Evolutionary conservation across 257 asterid species (phyloP), one percentile per base, ranked within the genome.

Genomic region (Cinchona pubescens): DNA sequence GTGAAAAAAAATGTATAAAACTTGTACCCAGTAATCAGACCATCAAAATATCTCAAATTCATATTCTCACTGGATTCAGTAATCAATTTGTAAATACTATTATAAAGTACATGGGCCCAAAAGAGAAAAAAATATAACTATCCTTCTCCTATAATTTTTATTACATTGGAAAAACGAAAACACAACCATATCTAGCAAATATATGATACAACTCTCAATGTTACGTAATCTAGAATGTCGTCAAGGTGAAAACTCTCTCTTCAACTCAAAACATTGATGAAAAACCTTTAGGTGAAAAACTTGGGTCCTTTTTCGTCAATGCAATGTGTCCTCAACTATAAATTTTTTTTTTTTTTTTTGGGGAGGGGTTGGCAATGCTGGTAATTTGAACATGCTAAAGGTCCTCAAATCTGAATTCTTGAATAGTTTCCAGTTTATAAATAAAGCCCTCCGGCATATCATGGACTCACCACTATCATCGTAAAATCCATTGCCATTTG

Each of bases 291-390:
- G 27, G 38, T 32, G 40, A 66, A 35, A 21, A 66, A 66, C 27
- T 67, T n/a, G 10, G 25, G 72, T 23, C 72, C 72, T 40, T 21
- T 40, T 67, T 67, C 19, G 55, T 67, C 72, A 42, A 42, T 67
- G 55, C 37, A 42, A 42, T 13, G n/a, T 19, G 72, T 67, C 56
- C 21, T 67, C 35, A 67, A n/a, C 8, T 40, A 35, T 55, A 67
- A n/a, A n/a, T n/a, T n/a, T n/a, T n/a, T n/a, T n/a, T n/a, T n/a
- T n/a, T n/a, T n/a, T n/a, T n/a, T n/a, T n/a, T n/a, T n/a, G n/a
- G n/a, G n/a, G n/a, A n/a, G n/a, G n/a, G 19, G 7, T 66, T 37
- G 71, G 32, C 71, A 37, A 19, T 12, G 7, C 27, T 38, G 9
- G 49, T 66, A 64, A 64, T 64, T 64, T 64, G 43, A 19, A 64